Base-by-base conservation (phyloP, 208 protist species). In the Leishmania major region DNA sequence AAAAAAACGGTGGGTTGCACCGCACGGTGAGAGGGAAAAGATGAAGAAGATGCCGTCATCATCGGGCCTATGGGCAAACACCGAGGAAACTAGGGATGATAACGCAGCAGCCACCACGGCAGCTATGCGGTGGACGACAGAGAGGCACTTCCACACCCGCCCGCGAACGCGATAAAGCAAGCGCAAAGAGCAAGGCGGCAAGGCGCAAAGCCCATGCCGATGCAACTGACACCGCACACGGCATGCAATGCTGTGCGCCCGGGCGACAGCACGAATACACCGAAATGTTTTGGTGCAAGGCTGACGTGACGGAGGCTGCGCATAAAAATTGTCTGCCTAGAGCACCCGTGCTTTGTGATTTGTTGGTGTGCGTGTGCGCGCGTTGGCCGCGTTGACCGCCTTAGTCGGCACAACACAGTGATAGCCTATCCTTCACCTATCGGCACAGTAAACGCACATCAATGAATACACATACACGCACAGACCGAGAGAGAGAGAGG, bases 11-110 rank as follows among this genome's bases (percentile, higher is more conserved):
- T 7, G 31, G 35, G 47, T 28, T 77, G 69, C 19, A 57, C 35
- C 60, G 59, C 17, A 45, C 8, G 62, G 57, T 11, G 40, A 10
- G 71, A 47, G 19, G 51, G 77, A 11, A 79, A 79, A 66, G 67
- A 72, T 47, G 69, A 55, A 13, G 69, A 49, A 53, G 45, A 74
- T 51, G 45, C 8, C 8, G 28, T 53, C 69, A 17, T 31, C 45
- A 40, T 4, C 28, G 35, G 45, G 45, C 45, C 8, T 28, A 74
- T 35, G 45, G 22, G 69, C 10, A 74, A 74, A 22, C 69, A 74
- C 31, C 7, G 17, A 74, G 15, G n/a, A 60, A 66, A 83, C 80
- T 45, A 57, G 55, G 22, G 28, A 28, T 64, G 8, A 74, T 79
- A 80, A 86, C 71, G 69, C 78, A 17, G 69, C 43, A n/a, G 28